Evolutionary conservation across 495 filamentous ascomycete genomes (phyloP).

Genomic region (Podospora sp.): DNA sequence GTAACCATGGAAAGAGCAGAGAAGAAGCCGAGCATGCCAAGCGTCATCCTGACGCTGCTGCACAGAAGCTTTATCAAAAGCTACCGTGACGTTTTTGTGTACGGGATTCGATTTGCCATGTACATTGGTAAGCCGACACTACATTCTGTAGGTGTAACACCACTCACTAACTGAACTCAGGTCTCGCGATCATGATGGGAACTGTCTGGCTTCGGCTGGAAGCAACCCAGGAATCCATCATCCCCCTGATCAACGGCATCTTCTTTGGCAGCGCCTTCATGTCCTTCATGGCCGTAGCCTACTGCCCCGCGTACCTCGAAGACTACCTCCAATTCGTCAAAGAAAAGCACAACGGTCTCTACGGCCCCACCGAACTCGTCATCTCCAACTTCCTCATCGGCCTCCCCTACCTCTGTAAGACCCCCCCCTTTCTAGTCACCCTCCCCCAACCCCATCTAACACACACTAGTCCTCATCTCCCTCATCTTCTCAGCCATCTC

Average conservation of each 20-base stretch:
- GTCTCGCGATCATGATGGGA: conserved; percentile 82
- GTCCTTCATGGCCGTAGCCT: conserved; percentile 89
- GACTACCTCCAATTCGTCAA: conserved; percentile 73
- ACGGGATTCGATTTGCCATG: conserved; percentile 81
- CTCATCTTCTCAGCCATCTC: conserved; percentile 71
- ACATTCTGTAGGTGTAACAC: no score
- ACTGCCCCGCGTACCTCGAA: conserved; percentile 80
- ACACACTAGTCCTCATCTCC: conserved; percentile 59
- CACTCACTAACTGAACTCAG: background rate
- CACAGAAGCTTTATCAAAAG: conserved; percentile 77
- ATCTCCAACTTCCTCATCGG: conserved; percentile 81
- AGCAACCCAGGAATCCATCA: conserved; percentile 66
- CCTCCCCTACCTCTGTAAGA: conserved; percentile 66
- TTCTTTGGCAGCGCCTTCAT: conserved; percentile 75
- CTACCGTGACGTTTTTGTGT: conserved; percentile 78
- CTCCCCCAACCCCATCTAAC: conserved; percentile 27
- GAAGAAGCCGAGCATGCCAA: conserved; percentile 31
- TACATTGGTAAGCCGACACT: conserved; percentile 54
- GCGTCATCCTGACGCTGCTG: conserved; percentile 50
- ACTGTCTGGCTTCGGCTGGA: conserved; percentile 78
- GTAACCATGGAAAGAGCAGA: conserved; percentile 23
- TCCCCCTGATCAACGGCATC: conserved; percentile 79
- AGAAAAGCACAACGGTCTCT: conserved; percentile 80
- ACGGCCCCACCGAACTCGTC: conserved; percentile 70
- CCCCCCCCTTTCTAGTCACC: conserved; percentile 19